Evolutionary conservation across 148 eudicot species (phyloP), one percentile per base, ranked within the genome.

Genomic region (Agrostemma githago): DNA sequence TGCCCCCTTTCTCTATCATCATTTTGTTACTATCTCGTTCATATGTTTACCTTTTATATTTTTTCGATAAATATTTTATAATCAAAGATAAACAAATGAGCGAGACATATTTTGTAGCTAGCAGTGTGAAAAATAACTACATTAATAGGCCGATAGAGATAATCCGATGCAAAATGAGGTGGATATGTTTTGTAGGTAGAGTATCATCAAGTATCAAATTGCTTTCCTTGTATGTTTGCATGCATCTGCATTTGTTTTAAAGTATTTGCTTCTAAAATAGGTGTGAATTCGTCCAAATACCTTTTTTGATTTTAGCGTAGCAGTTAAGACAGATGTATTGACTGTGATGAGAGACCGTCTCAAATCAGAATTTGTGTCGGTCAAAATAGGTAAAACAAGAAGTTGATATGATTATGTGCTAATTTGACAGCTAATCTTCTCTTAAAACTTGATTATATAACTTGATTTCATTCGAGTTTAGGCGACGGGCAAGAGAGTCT

Each of bases 1-100:
- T 87, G 90, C 92, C 89, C 90, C 96, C 0, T 8, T 48, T 12
- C 6, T 26, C 34, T 26, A 26, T 26, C 34, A 26, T 26, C 34
- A 0, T 26, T 26, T 0, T 1, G 34, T 1, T 26, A 0, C 1
- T 26, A 26, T 26, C 34, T 26, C 34, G 34, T 26, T 26, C 34
- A 26, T 26, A 26, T 0, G 34, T 26, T 26, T 26, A 26, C 34
- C 34, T 26, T 26, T 26, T 26, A 26, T 1, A 26, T 26, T 26
- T 26, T 26, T 26, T 26, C 34, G 34, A 26, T 0, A 26, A 26
- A 26, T 26, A 26, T 26, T 26, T 26, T 26, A 26, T 26, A 26
- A 26, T 26, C 34, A 26, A 26, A 26, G 34, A 26, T 26, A 26
- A 26, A 26, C 1, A 26, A 26, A 26, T 1, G 34, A 26, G 34